Conservation (phyloP, 495 filamentous ascomycete species). For the Physcia stellaris region DNA sequence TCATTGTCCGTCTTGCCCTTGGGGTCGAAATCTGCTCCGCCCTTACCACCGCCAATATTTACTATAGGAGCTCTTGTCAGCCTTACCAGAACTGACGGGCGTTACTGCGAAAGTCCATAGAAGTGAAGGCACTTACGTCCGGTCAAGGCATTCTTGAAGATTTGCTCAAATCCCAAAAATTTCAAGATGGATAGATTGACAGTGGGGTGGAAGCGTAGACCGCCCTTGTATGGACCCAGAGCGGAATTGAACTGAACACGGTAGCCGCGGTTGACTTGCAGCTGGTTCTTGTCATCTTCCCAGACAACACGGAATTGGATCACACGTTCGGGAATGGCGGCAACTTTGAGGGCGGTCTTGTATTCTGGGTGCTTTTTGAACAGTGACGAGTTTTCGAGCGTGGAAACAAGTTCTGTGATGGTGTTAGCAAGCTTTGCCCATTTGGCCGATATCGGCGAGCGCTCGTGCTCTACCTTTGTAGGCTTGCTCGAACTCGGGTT, state of each 20-base stretch:
- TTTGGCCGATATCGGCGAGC: background rate
- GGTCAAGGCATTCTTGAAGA: slow-evolving; percentile 98
- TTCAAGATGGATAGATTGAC: slow-evolving; percentile 97
- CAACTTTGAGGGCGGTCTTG: slow-evolving; percentile 75
- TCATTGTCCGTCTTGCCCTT: slow-evolving; percentile 97
- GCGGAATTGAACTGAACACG: slow-evolving; percentile 99
- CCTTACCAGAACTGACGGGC: background rate
- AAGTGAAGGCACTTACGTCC: slow-evolving; percentile 50
- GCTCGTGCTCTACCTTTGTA: slow-evolving; percentile 63
- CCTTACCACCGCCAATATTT: slow-evolving; percentile 97
- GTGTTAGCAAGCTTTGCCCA: background rate
- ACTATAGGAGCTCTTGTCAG: slow-evolving; percentile 33
- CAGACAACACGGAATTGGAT: slow-evolving; percentile 96
- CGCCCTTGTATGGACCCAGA: slow-evolving; percentile 96
- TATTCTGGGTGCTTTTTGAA: slow-evolving; percentile 92
- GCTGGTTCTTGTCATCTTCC: slow-evolving; percentile 82
- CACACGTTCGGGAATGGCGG: slow-evolving; percentile 85
- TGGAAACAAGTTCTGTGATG: slow-evolving; percentile 73
- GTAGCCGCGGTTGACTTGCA: slow-evolving; percentile 92
- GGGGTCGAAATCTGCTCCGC: slow-evolving; percentile 97
- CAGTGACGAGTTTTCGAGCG: slow-evolving; percentile 83
- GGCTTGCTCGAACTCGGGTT: slow-evolving; percentile 98
- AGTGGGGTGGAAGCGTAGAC: slow-evolving; percentile 86
- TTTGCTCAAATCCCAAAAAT: slow-evolving; percentile 98
- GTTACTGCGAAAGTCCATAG: background rate